Evolutionary conservation across 2,329 filamentous ascomycete species (phyloP).

Genomic region (Penicillium nordicum): DNA sequence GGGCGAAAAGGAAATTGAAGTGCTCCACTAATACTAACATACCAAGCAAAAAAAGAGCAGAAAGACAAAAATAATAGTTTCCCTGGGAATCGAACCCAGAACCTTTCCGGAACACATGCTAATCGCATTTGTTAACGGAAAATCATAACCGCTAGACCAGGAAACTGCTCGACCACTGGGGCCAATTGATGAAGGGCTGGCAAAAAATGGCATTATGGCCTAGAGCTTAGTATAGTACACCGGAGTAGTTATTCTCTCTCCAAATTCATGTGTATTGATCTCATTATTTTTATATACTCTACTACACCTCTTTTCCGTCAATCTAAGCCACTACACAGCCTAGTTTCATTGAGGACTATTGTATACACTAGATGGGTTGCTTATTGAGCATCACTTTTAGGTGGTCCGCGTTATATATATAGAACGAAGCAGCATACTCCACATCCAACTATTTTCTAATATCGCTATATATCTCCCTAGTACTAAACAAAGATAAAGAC

Average conservation of each 20-base stretch:
- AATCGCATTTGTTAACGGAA: constrained; percentile 4
- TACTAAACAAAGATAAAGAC: no score
- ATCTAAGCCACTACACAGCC: rapidly evolving
- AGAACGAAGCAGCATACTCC: background rate
- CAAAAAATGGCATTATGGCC: background rate
- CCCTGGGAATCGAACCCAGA: constrained; percentile 8
- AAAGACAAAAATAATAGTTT: background rate
- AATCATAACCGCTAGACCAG: constrained; percentile 8
- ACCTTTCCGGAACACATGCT: constrained; percentile 4
- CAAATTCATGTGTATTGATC: no score
- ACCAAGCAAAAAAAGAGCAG: no score
- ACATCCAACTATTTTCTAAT: background rate
- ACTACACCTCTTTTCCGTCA: background rate
- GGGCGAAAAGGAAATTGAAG: no score
- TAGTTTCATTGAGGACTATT: background rate
- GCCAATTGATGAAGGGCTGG: background rate
- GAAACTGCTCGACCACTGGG: constrained; percentile 1
- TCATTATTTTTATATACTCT: no score
- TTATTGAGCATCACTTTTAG: background rate
- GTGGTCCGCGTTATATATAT: background rate
- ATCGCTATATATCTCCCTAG: no score
- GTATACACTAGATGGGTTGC: background rate
- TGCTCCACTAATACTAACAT: no score
- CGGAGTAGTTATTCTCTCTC: background rate
- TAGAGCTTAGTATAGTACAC: rapidly evolving